Evolutionary conservation across 768 basidiomycete genomes (phyloP), one percentile per base, ranked within the genome.

Genomic region (Strobilomyces echinocephalus): DNA sequence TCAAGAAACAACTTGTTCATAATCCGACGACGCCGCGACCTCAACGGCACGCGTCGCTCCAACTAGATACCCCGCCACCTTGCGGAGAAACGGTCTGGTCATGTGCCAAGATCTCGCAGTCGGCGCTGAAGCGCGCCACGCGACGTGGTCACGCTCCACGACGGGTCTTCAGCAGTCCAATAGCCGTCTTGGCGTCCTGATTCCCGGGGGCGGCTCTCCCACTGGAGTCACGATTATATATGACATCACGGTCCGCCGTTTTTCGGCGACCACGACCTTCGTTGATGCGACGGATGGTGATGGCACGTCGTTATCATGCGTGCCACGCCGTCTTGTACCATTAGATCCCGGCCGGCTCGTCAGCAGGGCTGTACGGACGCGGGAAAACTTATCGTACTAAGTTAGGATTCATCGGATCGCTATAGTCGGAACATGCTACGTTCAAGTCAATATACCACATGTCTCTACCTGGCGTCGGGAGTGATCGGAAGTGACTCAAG

Each of bases 51-150:
- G 28, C 40, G 28, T 59, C 56, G 33, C 46, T 56, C 26, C 52
- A 41, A 1, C 46, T 53, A 26, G 52, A 60, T 21, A 36, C 33
- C 12, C 45, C 31, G 35, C 40, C 43, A 47, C 44, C 52, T 6
- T 35, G 57, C 5, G 56, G 47, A 49, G 55, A 59, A 21, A 35
- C 8, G 31, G 26, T 67, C 30, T 69, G 68, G 68, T 67, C 68
- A 33, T 69, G 68, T 59, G 68, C 68, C 31, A 69, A 71, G 46
- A 69, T 69, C 12, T 58, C 68, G 0, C 67, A 51, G 24, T 69
- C 68, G 34, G 20, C 53, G 33, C 15, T 38, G 8, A 69, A 69
- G 46, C 63, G 57, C n/a, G 56, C 65, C 41, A 57, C 67, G 53
- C 67, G 68, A 55, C 55, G 57, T n/a, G 55, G 61, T 9, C 50